Evolutionary conservation across 75 land plant genomes (phyloP).

Genomic region (Chamaecyparis obtusa): DNA sequence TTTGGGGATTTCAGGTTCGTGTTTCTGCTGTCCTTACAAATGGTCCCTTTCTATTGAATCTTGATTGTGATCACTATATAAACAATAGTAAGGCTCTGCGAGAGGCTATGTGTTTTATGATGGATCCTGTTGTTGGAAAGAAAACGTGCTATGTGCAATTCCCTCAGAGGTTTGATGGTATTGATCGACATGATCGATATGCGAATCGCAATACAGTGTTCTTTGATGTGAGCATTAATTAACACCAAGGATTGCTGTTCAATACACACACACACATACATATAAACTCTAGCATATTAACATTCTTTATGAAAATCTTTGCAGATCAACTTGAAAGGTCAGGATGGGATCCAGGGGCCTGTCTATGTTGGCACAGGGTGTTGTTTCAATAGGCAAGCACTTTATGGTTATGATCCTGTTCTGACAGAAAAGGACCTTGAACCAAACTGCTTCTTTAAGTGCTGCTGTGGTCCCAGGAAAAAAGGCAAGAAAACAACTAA

Average conservation of each 20-base stretch:
- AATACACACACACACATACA: not conserved
- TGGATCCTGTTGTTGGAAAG: conserved; percentile 76
- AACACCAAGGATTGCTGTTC: not conserved
- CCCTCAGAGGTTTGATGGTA: conserved; percentile 86
- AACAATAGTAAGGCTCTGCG: conserved; percentile 82
- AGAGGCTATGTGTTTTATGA: conserved; percentile 92
- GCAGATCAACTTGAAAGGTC: conserved; percentile 88
- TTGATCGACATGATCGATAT: conserved; percentile 84
- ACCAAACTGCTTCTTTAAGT: conserved; percentile 54
- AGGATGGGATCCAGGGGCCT: conserved; percentile 87
- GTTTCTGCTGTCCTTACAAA: conserved; percentile 86
- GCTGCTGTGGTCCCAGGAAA: conserved; percentile 75
- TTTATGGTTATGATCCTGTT: conserved; percentile 90
- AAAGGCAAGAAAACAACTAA: conserved; percentile 39
- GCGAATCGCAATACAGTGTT: conserved; percentile 87
- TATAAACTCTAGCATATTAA: not conserved
- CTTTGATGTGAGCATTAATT: conserved; percentile 61
- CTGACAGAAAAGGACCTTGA: conserved; percentile 65
- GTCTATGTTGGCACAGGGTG: conserved; percentile 93
- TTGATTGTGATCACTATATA: conserved; percentile 90
- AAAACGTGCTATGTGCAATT: conserved; percentile 82
- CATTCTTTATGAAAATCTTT: conserved; percentile 2
- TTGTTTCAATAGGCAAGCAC: conserved; percentile 81
- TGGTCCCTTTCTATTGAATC: conserved; percentile 72
- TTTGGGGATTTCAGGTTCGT: conserved; percentile 48